These are phyloP conservation scores for Chenopodium quinoa DNA, from an alignment of 148 eudicot species.

Conservation along the genomic window DNA sequence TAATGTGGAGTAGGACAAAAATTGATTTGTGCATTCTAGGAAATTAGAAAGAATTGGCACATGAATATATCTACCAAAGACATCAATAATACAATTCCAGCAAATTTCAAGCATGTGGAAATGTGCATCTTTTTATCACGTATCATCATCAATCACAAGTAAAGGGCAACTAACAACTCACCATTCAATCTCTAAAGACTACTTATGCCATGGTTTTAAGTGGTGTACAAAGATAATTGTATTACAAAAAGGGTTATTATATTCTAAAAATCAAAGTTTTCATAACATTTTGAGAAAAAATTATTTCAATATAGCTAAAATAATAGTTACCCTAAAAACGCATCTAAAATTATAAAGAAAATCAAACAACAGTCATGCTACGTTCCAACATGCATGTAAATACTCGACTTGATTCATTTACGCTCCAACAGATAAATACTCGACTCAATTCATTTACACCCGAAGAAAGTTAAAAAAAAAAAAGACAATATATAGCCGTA, in stretches of 20 bases:
- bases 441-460: too few relatives aligned
- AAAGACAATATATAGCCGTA: too few relatives aligned
- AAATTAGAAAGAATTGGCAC: slow-evolving; percentile 15
- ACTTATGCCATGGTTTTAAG: background rate
- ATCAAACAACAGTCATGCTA: too few relatives aligned
- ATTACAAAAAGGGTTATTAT: background rate
- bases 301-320: too few relatives aligned
- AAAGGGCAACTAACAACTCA: background rate
- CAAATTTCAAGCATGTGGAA: slow-evolving; percentile 27
- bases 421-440: background rate
- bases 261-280: too few relatives aligned
- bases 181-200: background rate
- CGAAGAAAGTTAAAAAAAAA: too few relatives aligned
- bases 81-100: slow-evolving; percentile 14
- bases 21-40: slow-evolving; percentile 7
- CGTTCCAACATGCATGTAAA: too few relatives aligned
- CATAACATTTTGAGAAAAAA: too few relatives aligned
- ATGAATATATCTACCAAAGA: slow-evolving; percentile 13
- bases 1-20: slow-evolving; percentile 1
- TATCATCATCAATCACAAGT: slow-evolving; percentile 18
- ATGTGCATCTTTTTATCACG: slow-evolving; percentile 25
- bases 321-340: too few relatives aligned
- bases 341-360: too few relatives aligned
- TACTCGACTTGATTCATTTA: background rate
- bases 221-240: background rate